Evolutionary conservation across 2,329 filamentous ascomycete species (phyloP).

Genomic region (Trichoderma aggressivum): DNA sequence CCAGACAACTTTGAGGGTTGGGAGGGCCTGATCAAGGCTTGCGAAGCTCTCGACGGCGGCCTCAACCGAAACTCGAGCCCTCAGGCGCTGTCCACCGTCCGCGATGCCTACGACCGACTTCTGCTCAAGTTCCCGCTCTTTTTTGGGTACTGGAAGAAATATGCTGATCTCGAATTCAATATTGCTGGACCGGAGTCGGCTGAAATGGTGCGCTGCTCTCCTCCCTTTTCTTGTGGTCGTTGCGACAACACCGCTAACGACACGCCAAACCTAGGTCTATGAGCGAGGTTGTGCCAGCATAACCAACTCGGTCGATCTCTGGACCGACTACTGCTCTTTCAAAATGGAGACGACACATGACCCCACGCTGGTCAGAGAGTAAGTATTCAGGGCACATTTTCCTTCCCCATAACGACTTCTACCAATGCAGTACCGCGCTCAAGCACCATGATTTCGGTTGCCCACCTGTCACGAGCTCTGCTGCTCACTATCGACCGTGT

Average conservation of each 20-base stretch:
- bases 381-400: constrained; percentile 74
- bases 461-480: constrained; percentile 35
- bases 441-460: constrained; percentile 41
- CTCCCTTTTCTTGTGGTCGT: not conserved
- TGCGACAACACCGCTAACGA: not conserved
- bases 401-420: constrained; percentile 62
- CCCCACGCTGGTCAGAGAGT: constrained; percentile 96
- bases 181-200: constrained; percentile 95
- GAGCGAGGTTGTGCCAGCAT: constrained; percentile 93
- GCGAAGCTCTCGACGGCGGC: constrained; percentile 83
- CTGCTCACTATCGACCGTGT: constrained; percentile 37
- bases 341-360: constrained; percentile 98
- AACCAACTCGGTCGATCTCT: constrained; percentile 89
- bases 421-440: constrained; percentile 43
- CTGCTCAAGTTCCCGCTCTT: constrained; percentile 91
- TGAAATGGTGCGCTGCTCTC: constrained; percentile 70
- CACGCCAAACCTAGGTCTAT: constrained; percentile 64
- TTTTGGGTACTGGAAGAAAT: constrained; percentile 99
- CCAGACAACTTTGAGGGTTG: constrained; percentile 91
- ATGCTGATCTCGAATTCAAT: constrained; percentile 94
- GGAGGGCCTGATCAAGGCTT: constrained; percentile 85
- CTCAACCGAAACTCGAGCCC: constrained; percentile 96
- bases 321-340: constrained; percentile 96
- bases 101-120: constrained; percentile 87
- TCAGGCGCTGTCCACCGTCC: constrained; percentile 81